These are phyloP conservation scores for Lentinula raphanica DNA, from an alignment of 768 basidiomycete species.

Conservation along the genomic window DNA sequence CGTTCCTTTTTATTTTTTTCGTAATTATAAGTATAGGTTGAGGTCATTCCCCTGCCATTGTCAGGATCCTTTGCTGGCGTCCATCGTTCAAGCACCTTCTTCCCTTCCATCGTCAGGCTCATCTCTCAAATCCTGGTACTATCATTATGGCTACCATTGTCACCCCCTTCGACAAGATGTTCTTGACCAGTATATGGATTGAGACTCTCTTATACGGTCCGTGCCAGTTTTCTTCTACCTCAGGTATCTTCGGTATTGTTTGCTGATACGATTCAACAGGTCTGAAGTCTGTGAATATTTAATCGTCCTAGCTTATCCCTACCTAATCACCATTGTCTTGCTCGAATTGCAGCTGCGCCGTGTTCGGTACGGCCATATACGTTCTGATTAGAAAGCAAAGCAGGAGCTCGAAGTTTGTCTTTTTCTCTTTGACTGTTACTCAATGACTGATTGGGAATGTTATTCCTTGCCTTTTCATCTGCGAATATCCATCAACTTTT, in stretches of 20 bases:
- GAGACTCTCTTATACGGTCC: slow-evolving; percentile 5
- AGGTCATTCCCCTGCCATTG: neutral
- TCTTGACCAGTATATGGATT: slow-evolving; percentile 6
- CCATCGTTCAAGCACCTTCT: neutral
- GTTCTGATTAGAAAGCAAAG: slow-evolving; percentile 3
- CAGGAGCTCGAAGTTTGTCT: neutral
- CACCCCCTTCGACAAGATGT: slow-evolving; percentile 3
- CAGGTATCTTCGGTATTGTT: neutral
- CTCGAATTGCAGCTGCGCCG: neutral
- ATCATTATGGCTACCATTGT: neutral
- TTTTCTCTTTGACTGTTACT: too few relatives aligned
- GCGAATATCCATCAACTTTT: neutral
- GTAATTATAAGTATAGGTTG: neutral
- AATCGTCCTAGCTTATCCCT: too few relatives aligned
- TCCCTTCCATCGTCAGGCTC: neutral
- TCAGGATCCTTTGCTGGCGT: neutral
- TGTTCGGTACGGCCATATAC: slow-evolving; percentile 5
- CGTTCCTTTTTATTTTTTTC: neutral
- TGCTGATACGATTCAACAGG: neutral
- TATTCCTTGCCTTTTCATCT: neutral
- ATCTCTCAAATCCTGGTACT: neutral
- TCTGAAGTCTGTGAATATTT: neutral
- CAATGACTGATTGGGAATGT: too few relatives aligned
- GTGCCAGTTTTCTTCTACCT: neutral
- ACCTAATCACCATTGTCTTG: neutral